Conservation (phyloP, 164 flowering plant genomes). For the Vitis cinerea region DNA sequence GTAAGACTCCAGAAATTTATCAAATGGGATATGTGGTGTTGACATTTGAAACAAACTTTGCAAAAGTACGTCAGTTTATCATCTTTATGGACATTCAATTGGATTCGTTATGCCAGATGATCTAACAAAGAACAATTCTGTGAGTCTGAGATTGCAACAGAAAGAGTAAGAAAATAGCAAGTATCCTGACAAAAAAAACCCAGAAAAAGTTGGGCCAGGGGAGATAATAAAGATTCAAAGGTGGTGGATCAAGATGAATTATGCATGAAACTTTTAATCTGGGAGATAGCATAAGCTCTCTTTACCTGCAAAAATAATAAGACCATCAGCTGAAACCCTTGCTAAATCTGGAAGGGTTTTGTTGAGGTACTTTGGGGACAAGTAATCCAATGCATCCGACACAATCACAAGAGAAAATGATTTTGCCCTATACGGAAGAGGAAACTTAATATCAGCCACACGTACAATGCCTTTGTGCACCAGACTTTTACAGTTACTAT, state of each 20-base stretch:
- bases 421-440: constrained; percentile 70
- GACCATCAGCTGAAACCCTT: constrained; percentile 60
- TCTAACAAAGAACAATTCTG: not conserved
- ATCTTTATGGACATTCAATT: not conserved
- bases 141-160: not conserved
- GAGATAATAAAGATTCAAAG: not conserved
- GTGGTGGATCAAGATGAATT: not conserved
- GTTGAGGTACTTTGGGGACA: constrained; percentile 82
- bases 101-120: not conserved
- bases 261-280: not conserved
- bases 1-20: too few relatives aligned
- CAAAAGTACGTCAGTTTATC: too few relatives aligned
- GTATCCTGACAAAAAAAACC: not conserved
- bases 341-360: constrained; percentile 78
- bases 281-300: not conserved
- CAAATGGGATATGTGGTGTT: too few relatives aligned
- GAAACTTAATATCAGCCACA: constrained; percentile 81
- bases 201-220: not conserved
- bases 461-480: constrained; percentile 75
- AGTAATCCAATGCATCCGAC: constrained; percentile 85
- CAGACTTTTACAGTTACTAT: constrained; percentile 52
- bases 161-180: not conserved
- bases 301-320: constrained; percentile 73
- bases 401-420: constrained; percentile 77
- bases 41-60: too few relatives aligned